These are phyloP conservation scores for Psophocarpus tetragonolobus DNA, from an alignment of 306 rosid genomes.

Conservation along the genomic window DNA sequence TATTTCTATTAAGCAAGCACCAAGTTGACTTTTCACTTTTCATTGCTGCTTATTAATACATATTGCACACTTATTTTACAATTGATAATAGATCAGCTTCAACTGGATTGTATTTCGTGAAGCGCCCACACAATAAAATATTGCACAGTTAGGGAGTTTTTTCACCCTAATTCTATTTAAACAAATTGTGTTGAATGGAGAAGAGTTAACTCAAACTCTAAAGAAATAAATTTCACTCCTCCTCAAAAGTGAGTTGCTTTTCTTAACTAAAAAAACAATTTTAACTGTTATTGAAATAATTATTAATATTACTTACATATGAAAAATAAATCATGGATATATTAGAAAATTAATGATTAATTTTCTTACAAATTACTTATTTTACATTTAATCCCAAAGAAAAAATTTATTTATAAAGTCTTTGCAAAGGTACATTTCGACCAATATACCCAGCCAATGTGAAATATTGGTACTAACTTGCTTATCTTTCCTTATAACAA, in stretches of 20 bases:
- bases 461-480: no score
- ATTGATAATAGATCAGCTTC: no score
- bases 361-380: not conserved
- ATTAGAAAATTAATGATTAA: not conserved
- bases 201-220: not conserved
- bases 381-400: not conserved
- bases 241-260: not conserved
- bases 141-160: not conserved
- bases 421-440: not conserved
- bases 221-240: no score
- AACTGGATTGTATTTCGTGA: no score
- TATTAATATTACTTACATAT: not conserved
- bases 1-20: no score
- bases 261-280: not conserved
- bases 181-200: not conserved
- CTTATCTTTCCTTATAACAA: no score
- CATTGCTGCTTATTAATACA: not conserved
- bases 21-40: no score
- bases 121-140: not conserved
- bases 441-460: no score
- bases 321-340: not conserved
- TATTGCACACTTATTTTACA: not conserved
- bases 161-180: not conserved
- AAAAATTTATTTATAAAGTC: not conserved
- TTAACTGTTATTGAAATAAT: not conserved